A percentile compares a stretch with the other conserved stretches of the same genome.
phyloP scores from a whole-genome alignment of 108 stramenopile genomes.

The Discostella pseudostelligera region DNA sequence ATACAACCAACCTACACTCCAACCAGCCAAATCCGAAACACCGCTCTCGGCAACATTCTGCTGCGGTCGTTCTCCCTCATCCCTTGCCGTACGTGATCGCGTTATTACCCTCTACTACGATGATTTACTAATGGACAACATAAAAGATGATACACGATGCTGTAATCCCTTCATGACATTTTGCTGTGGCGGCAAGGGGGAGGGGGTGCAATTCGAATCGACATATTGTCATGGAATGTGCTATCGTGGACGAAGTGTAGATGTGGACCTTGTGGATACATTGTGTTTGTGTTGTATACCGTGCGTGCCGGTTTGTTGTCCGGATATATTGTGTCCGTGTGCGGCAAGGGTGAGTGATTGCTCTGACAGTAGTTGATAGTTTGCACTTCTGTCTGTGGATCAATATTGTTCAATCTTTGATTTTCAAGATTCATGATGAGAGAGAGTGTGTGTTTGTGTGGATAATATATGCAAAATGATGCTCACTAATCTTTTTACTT shows the following conservation, averaged over 20 bases:
- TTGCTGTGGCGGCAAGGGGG: conserved; percentile 55
- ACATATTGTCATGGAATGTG: conserved; percentile 45
- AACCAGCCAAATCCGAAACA: conserved; percentile 32
- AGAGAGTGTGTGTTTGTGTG: too few relatives aligned
- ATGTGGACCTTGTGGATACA: background rate
- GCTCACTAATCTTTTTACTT: background rate
- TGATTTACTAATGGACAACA: conserved; percentile 49
- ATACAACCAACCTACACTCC: conserved; percentile 55
- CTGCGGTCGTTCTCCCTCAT: conserved; percentile 42
- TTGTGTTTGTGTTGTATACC: conserved; percentile 20
- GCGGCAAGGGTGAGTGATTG: conserved; percentile 36
- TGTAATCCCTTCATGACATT: conserved; percentile 50
- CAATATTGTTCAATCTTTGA: too few relatives aligned
- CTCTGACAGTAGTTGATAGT: too few relatives aligned
- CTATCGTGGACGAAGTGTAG: conserved; percentile 28
- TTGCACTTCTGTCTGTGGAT: too few relatives aligned
- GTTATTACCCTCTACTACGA: conserved; percentile 59
- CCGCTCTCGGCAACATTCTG: conserved; percentile 21
- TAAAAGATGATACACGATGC: conserved; percentile 52
- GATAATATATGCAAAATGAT: too few relatives aligned
- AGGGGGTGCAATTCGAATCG: conserved; percentile 50
- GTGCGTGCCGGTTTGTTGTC: conserved; percentile 44
- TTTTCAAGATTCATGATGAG: too few relatives aligned
- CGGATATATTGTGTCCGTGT: conserved; percentile 39
- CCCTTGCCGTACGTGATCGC: conserved; percentile 50